Conservation (phyloP, 2,329 filamentous ascomycete genomes). For the Trichothecium roseum region DNA sequence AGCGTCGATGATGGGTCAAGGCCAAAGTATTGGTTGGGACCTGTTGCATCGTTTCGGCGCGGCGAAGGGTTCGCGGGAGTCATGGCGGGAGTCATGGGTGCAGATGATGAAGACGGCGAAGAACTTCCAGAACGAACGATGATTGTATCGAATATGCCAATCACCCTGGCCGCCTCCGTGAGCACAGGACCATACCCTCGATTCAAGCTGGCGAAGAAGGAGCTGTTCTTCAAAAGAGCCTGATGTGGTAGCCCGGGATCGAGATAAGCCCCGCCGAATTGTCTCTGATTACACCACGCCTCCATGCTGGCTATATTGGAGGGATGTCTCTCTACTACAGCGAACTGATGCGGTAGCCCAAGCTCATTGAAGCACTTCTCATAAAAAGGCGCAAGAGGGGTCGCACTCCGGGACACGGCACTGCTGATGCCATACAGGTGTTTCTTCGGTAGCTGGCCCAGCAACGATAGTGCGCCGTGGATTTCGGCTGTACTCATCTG, state of each 20-base stretch:
- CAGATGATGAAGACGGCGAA: constrained; percentile 15
- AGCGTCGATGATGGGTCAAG: constrained; percentile 43
- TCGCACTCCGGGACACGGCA: constrained; percentile 49
- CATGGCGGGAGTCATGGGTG: constrained; percentile 34
- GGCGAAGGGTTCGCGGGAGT: constrained; percentile 36
- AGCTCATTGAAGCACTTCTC: constrained; percentile 76
- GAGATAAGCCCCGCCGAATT: constrained; percentile 75
- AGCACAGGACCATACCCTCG: constrained; percentile 44
- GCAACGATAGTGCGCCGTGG: constrained; percentile 65
- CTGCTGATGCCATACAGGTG: constrained; percentile 73
- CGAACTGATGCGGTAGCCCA: constrained; percentile 75
- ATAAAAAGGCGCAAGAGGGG: constrained; percentile 73
- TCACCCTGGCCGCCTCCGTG: constrained; percentile 67
- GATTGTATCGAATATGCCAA: constrained; percentile 75
- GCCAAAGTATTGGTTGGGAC: constrained; percentile 17
- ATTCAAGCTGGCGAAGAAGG: constrained; percentile 40
- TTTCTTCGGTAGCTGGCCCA: constrained; percentile 71
- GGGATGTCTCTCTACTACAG: constrained; percentile 60
- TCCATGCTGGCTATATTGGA: constrained; percentile 58
- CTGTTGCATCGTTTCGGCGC: constrained; percentile 16
- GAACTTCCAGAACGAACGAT: constrained; percentile 23
- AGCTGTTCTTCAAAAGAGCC: constrained; percentile 46
- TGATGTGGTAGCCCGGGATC: constrained; percentile 58
- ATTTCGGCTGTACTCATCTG: constrained; percentile 81
- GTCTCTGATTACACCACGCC: constrained; percentile 58